Evolutionary conservation across 129 eudicot genomes (phyloP).

Genomic region (Pseudognaphalium luteoalbum): DNA sequence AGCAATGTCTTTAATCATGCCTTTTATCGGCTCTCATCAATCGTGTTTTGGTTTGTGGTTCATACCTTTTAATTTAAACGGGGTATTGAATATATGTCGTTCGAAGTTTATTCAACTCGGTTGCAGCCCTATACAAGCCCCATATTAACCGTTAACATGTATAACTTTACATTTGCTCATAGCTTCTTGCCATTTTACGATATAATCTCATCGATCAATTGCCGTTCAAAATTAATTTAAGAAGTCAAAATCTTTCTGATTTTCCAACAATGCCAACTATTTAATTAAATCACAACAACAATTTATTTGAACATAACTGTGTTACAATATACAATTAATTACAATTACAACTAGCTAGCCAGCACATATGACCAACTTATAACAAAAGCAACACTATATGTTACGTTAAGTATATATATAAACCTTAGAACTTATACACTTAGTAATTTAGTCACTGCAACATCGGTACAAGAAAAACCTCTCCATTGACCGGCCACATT

Average conservation of each 20-base stretch:
- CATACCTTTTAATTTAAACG: too few species aligned
- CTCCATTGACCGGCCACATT: slow-evolving; percentile 69
- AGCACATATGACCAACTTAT: background rate
- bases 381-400: background rate
- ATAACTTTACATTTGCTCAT: too few species aligned
- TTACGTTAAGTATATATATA: background rate
- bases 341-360: background rate
- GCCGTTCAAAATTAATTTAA: background rate
- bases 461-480: slow-evolving; percentile 77
- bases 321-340: slow-evolving; percentile 3
- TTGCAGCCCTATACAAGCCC: too few species aligned
- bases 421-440: background rate
- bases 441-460: slow-evolving; percentile 53
- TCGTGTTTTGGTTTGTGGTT: too few species aligned
- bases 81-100: too few species aligned
- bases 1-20: too few species aligned
- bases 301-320: slow-evolving; percentile 25
- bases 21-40: too few species aligned
- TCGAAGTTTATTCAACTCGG: too few species aligned
- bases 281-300: slow-evolving; percentile 6
- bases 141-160: too few species aligned
- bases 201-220: background rate
- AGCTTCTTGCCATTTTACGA: too few species aligned
- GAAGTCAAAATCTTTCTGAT: background rate
- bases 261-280: background rate